Evolutionary conservation across 2,329 filamentous ascomycete species (phyloP).

Genomic region (Fusarium protoensiforme): DNA sequence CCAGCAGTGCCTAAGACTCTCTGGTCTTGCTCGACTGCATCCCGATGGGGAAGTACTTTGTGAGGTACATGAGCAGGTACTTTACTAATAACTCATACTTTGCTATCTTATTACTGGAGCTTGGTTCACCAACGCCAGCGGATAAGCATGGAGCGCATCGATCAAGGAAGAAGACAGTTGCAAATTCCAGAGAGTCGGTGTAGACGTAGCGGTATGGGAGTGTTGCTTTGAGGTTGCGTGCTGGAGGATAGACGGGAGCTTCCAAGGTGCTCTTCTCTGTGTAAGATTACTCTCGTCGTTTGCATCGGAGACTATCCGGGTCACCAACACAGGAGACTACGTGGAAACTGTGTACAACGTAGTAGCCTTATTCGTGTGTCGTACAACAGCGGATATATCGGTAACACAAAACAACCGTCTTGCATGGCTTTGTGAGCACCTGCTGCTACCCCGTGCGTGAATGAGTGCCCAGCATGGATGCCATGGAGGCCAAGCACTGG

Average conservation of each 20-base stretch:
- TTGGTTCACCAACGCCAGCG: conserved; percentile 24
- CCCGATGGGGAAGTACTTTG: conserved; percentile 11
- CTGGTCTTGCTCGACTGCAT: conserved; percentile 9
- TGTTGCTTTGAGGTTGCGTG: neutral
- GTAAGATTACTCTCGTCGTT: neutral
- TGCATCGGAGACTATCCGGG: neutral
- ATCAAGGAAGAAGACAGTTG: conserved; percentile 1
- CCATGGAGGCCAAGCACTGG: conserved; percentile 3
- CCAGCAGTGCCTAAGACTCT: conserved; percentile 36
- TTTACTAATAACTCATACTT: conserved; percentile 20
- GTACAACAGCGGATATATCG: neutral
- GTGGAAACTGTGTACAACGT: neutral
- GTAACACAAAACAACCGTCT: conserved; percentile 15
- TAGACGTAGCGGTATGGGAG: neutral
- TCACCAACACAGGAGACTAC: neutral
- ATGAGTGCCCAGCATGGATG: conserved; percentile 5
- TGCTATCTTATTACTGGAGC: conserved; percentile 19
- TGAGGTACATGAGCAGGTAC: conserved; percentile 14
- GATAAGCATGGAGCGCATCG: conserved; percentile 28
- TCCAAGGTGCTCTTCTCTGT: neutral
- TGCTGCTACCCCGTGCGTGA: conserved; percentile 12
- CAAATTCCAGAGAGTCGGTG: conserved; percentile 7
- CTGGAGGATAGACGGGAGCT: neutral
- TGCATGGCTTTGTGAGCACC: conserved; percentile 29
- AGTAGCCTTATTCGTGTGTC: neutral